Evolutionary conservation across 2,329 filamentous ascomycete genomes (phyloP).

Genomic region (Colletotrichum sp.): DNA sequence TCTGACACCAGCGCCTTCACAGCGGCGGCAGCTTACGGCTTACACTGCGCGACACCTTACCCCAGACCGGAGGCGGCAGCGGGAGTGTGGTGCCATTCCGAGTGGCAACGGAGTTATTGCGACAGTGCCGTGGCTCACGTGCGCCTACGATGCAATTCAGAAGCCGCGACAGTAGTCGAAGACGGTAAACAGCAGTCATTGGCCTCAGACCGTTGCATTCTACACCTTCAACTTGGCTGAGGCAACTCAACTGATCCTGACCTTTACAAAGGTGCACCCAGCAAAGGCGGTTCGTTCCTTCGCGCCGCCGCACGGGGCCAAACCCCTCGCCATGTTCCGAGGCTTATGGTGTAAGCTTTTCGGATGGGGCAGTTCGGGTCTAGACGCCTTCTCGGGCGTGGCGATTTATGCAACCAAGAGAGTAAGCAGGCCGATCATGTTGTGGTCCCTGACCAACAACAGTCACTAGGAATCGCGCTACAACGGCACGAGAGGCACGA

Average conservation of each 20-base stretch:
- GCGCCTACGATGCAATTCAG: background rate
- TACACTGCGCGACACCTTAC: background rate
- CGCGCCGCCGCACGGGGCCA: background rate
- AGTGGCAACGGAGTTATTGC: background rate
- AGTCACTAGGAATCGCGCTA: background rate
- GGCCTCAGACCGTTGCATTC: background rate
- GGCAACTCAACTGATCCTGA: background rate
- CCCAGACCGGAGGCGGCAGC: background rate
- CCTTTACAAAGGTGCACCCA: background rate
- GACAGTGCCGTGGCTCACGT: background rate
- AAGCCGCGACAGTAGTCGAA: background rate
- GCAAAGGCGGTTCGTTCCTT: background rate
- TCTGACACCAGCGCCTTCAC: background rate
- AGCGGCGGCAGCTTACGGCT: background rate
- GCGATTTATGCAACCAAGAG: conserved; percentile 9
- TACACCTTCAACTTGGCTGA: background rate
- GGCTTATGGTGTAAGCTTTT: conserved; percentile 10
- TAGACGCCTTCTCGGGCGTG: conserved; percentile 5
- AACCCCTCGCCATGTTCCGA: background rate
- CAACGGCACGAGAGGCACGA: background rate
- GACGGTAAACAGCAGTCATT: background rate
- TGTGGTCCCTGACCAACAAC: background rate
- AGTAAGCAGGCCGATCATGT: background rate
- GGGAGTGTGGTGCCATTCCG: background rate
- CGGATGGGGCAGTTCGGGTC: conserved; percentile 8